These are phyloP conservation scores for Fistulina hepatica DNA, from an alignment of 1,284 basidiomycete species.

Conservation along the genomic window DNA sequence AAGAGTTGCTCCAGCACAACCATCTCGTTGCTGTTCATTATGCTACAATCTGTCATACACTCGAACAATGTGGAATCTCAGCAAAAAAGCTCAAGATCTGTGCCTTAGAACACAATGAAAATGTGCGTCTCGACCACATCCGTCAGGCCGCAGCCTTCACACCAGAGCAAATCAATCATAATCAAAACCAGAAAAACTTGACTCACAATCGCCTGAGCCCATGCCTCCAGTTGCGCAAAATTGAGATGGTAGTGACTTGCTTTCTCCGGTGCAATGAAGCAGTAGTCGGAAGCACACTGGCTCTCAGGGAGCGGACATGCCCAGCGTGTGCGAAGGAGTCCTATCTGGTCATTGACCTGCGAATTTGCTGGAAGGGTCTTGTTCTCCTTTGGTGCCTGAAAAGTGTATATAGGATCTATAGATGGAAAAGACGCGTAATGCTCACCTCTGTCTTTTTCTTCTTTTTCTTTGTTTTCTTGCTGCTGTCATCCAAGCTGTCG, in stretches of 20 bases:
- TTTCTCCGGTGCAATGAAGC: no score
- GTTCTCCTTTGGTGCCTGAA: neutral
- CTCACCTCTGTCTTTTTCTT: neutral
- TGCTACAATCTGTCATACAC: slow-evolving; percentile 16
- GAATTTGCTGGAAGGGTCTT: neutral
- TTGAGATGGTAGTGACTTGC: no score
- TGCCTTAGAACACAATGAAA: slow-evolving; percentile 16
- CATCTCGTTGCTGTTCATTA: slow-evolving; percentile 21
- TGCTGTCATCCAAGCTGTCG: neutral
- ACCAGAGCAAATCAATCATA: slow-evolving; percentile 18
- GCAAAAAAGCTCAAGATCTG: slow-evolving; percentile 20
- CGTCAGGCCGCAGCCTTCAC: slow-evolving; percentile 17
- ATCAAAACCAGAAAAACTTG: no score
- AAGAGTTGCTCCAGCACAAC: slow-evolving; percentile 17
- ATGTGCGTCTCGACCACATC: slow-evolving; percentile 13
- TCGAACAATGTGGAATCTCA: slow-evolving; percentile 15
- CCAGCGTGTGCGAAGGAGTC: neutral
- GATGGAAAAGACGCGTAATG: neutral
- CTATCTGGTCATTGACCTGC: neutral
- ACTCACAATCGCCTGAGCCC: no score
- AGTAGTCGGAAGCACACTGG: no score
- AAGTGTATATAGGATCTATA: neutral
- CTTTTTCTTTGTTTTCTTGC: neutral
- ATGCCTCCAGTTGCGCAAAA: no score
- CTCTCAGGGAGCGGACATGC: neutral